Evolutionary conservation across 176 grass and related monocot genomes (phyloP).

Genomic region (Rhynchospora pubera): DNA sequence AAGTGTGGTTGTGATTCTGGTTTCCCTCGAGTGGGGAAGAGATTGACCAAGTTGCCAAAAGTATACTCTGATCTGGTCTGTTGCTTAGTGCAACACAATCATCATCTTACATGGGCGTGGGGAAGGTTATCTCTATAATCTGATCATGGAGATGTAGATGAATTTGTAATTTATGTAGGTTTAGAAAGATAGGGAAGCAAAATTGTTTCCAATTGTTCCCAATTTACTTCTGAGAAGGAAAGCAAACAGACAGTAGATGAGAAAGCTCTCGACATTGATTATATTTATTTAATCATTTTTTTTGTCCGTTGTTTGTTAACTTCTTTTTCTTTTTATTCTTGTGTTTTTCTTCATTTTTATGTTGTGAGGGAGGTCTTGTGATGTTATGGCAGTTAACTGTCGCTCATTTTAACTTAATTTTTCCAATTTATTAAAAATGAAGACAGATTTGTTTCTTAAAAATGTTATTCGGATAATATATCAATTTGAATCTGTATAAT

Average conservation of each 20-base stretch:
- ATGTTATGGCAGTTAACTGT: background rate
- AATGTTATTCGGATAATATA: background rate
- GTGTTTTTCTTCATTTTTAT: background rate
- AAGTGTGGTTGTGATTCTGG: background rate
- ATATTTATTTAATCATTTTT: background rate
- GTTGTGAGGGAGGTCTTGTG: background rate
- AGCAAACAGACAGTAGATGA: background rate
- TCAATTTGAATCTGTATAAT: background rate
- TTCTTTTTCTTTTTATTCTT: background rate
- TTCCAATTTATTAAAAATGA: background rate
- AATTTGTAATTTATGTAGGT: conserved; percentile 8
- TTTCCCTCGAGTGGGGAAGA: background rate
- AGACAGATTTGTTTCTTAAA: background rate
- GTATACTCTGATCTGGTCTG: background rate
- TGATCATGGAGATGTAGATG: conserved; percentile 1
- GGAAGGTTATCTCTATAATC: background rate
- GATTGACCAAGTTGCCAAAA: background rate
- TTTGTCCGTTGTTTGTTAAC: too few relatives aligned
- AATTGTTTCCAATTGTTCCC: background rate
- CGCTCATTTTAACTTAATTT: background rate
- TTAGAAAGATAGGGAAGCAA: background rate
- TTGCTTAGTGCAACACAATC: background rate
- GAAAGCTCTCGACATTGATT: background rate
- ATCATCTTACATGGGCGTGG: background rate
- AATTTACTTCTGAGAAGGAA: background rate